These are phyloP conservation scores for Colletotrichum tamarilloi DNA, from an alignment of 2,329 filamentous ascomycete genomes.

Conservation along the genomic window DNA sequence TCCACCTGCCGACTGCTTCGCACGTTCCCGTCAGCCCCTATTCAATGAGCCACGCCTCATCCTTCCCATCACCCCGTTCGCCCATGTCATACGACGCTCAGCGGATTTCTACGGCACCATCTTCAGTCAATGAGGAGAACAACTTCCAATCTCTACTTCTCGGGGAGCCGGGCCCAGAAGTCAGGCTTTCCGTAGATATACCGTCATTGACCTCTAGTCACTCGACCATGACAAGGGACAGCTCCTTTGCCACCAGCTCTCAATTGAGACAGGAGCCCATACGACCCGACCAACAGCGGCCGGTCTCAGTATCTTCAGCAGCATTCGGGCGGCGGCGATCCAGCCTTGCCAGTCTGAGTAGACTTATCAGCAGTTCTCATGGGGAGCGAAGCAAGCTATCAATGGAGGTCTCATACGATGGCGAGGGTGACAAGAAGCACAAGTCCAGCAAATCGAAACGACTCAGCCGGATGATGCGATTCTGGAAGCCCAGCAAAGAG, in stretches of 20 bases:
- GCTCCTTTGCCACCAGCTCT: conserved; percentile 58
- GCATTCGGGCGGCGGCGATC: conserved; percentile 77
- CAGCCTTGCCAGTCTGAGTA: conserved; percentile 81
- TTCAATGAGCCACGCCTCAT: conserved; percentile 72
- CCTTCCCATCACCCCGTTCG: conserved; percentile 76
- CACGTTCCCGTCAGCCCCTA: conserved; percentile 71
- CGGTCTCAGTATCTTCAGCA: conserved; percentile 70
- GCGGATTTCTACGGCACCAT: conserved; percentile 79
- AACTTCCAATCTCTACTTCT: conserved; percentile 77
- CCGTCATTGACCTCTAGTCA: conserved; percentile 80
- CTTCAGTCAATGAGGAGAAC: conserved; percentile 78
- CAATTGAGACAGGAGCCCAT: conserved; percentile 61
- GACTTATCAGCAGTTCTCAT: conserved; percentile 79
- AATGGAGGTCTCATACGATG: conserved; percentile 71
- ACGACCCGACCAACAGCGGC: conserved; percentile 62
- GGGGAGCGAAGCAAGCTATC: conserved; percentile 81
- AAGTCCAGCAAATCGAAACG: conserved; percentile 75
- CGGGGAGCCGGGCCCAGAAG: conserved; percentile 79
- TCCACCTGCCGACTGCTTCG: conserved; percentile 56
- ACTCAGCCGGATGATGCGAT: conserved; percentile 80
- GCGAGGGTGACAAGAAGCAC: conserved; percentile 65
- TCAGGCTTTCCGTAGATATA: conserved; percentile 77
- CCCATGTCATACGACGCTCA: conserved; percentile 77
- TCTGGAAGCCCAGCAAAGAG: conserved; percentile 75
- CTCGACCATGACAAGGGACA: conserved; percentile 80